These are phyloP conservation scores for Pichia sp. DNA, from an alignment of 1,139 yeast species.

Conservation along the genomic window DNA sequence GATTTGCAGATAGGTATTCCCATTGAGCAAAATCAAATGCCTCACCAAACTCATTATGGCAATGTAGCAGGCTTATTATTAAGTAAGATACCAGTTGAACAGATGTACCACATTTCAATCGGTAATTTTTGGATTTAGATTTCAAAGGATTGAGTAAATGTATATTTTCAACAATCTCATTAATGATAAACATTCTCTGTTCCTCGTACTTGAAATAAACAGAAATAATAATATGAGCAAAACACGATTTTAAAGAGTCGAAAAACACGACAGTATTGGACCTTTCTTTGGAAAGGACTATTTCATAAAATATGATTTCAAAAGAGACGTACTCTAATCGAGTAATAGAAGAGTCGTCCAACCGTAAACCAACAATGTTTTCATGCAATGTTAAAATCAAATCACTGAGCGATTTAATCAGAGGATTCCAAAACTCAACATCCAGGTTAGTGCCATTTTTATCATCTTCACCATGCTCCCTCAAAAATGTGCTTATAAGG, in stretches of 20 bases:
- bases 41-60: slow-evolving; percentile 26
- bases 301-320: slow-evolving; percentile 27
- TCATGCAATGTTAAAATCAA: neutral
- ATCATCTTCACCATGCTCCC: slow-evolving; percentile 6
- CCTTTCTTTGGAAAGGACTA: slow-evolving; percentile 13
- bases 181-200: slow-evolving; percentile 52
- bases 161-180: slow-evolving; percentile 48
- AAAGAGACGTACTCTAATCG: slow-evolving; percentile 42
- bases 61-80: slow-evolving; percentile 38
- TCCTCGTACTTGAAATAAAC: slow-evolving; percentile 38
- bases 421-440: slow-evolving; percentile 7
- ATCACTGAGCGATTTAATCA: neutral
- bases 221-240: slow-evolving; percentile 32
- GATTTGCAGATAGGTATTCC: slow-evolving; percentile 10
- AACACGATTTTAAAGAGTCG: slow-evolving; percentile 29
- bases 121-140: slow-evolving; percentile 34
- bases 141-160: slow-evolving; percentile 40
- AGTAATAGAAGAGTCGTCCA: slow-evolving; percentile 41
- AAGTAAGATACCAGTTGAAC: slow-evolving; percentile 43
- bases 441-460: too few species aligned
- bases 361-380: slow-evolving; percentile 13
- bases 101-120: slow-evolving; percentile 35
- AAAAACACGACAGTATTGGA: slow-evolving; percentile 20
- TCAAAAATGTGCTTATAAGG: too few species aligned
- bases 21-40: slow-evolving; percentile 19